phyloP scores from a whole-genome alignment of 805 yeast genomes.

The Starmerella stigmatis region DNA sequence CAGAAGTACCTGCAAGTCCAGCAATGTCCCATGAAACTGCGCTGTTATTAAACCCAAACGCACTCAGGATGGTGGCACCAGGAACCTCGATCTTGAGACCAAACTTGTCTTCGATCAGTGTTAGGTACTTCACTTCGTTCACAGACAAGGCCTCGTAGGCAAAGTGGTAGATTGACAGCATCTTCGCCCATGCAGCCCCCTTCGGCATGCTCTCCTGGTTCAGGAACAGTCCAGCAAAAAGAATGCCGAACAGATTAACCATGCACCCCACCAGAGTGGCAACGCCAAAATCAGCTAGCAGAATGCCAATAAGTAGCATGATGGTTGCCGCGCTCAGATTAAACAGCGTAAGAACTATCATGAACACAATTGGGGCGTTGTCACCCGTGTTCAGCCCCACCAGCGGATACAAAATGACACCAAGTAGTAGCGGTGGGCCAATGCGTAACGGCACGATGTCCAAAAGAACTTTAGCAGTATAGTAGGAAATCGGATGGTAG shows the following conservation, averaged over 20 bases:
- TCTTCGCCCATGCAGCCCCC: conserved; percentile 53
- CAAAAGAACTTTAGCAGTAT: conserved; percentile 71
- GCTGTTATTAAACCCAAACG: conserved; percentile 84
- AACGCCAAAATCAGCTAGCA: conserved; percentile 80
- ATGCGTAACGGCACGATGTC: conserved; percentile 88
- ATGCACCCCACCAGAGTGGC: conserved; percentile 83
- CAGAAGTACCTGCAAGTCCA: conserved; percentile 48
- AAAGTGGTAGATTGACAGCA: conserved; percentile 83
- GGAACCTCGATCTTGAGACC: conserved; percentile 94
- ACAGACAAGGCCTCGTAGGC: conserved; percentile 89
- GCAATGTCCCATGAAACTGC: conserved; percentile 60
- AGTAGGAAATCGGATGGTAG: conserved; percentile 79
- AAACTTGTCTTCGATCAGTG: conserved; percentile 75
- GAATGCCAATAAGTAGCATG: conserved; percentile 75
- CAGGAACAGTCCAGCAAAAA: conserved; percentile 89
- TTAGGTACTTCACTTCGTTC: conserved; percentile 81
- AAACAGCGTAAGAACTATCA: conserved; percentile 64
- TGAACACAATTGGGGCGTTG: conserved; percentile 59
- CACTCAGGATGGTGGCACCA: conserved; percentile 90
- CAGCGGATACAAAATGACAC: conserved; percentile 76
- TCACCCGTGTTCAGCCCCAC: conserved; percentile 77
- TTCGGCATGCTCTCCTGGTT: conserved; percentile 59
- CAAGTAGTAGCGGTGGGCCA: conserved; percentile 78
- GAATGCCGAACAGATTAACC: conserved; percentile 67
- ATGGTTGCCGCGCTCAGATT: conserved; percentile 79